phyloP scores from a whole-genome alignment of 257 asterid species.

The Solanum pimpinellifolium region DNA sequence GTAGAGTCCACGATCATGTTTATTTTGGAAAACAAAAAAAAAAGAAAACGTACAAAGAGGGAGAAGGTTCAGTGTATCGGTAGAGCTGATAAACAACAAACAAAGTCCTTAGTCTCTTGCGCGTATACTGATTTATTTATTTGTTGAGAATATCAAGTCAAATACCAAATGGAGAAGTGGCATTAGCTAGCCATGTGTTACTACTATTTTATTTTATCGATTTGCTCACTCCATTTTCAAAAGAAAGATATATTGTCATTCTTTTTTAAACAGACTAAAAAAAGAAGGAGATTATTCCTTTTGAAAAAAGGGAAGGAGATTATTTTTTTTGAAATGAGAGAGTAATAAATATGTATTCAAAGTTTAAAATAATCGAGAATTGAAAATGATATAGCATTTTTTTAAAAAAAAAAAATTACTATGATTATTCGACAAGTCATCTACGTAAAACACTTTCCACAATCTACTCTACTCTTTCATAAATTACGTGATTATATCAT shows the following conservation, averaged over 20 bases:
- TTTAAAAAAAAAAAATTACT: too few relatives aligned
- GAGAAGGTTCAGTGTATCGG: not conserved
- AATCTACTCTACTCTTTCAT: not conserved
- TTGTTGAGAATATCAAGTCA: not conserved
- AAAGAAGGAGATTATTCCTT: too few relatives aligned
- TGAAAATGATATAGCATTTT: not conserved
- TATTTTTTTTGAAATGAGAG: too few relatives aligned
- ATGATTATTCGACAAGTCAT: not conserved
- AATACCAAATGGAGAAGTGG: not conserved
- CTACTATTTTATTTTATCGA: not conserved
- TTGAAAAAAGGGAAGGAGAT: too few relatives aligned
- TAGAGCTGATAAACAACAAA: not conserved
- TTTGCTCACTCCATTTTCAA: too few relatives aligned
- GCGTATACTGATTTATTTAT: not conserved
- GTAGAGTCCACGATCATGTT: not conserved
- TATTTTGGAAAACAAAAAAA: not conserved
- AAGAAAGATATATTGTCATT: too few relatives aligned
- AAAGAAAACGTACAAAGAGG: not conserved
- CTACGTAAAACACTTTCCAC: rapidly evolving
- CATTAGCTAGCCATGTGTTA: not conserved
- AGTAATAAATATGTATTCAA: too few relatives aligned
- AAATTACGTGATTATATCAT: not conserved
- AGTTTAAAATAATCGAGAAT: too few relatives aligned
- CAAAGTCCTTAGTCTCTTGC: not conserved
- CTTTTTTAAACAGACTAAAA: too few relatives aligned